Percentiles rank a stretch among this genome's conserved stretches.
Evolutionary conservation across 345 rosid species (phyloP).

Genomic region (Moringa oleifera): DNA sequence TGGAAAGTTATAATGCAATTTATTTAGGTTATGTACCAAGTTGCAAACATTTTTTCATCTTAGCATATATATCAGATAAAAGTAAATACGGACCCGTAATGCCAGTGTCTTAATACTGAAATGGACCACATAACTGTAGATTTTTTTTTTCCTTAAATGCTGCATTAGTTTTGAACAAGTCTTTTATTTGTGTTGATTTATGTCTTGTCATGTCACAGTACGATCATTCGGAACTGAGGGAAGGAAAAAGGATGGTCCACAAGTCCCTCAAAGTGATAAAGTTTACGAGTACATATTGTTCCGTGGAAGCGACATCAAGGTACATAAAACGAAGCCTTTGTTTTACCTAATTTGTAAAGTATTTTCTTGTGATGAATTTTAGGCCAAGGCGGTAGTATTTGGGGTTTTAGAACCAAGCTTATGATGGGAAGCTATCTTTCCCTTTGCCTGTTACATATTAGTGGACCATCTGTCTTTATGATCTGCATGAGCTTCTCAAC

Average conservation of each 20-base stretch:
- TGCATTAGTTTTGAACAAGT: too few relatives aligned
- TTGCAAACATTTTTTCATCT: too few relatives aligned
- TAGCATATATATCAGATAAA: too few relatives aligned
- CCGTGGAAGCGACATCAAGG: constrained; percentile 69
- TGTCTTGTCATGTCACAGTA: constrained; percentile 26
- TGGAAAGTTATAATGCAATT: too few relatives aligned
- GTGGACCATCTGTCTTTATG: neutral
- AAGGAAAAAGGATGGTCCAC: constrained; percentile 61
- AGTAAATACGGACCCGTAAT: too few relatives aligned
- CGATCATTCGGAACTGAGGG: constrained; percentile 81
- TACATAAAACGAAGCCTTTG: constrained; percentile 4
- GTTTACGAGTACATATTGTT: constrained; percentile 64
- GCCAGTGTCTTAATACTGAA: too few relatives aligned
- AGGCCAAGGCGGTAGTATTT: neutral
- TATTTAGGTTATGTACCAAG: too few relatives aligned
- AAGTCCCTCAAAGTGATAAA: constrained; percentile 54
- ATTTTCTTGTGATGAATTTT: neutral
- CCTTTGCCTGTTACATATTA: neutral
- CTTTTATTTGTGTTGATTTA: constrained; percentile 3
- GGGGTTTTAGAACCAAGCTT: neutral
- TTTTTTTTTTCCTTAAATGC: too few relatives aligned
- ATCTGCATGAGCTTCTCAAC: too few relatives aligned
- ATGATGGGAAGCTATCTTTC: neutral
- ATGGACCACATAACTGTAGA: too few relatives aligned
- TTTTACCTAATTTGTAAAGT: neutral